Evolutionary conservation across 163 green algal genomes (phyloP).

Genomic region (Scenedesmus sp.): DNA sequence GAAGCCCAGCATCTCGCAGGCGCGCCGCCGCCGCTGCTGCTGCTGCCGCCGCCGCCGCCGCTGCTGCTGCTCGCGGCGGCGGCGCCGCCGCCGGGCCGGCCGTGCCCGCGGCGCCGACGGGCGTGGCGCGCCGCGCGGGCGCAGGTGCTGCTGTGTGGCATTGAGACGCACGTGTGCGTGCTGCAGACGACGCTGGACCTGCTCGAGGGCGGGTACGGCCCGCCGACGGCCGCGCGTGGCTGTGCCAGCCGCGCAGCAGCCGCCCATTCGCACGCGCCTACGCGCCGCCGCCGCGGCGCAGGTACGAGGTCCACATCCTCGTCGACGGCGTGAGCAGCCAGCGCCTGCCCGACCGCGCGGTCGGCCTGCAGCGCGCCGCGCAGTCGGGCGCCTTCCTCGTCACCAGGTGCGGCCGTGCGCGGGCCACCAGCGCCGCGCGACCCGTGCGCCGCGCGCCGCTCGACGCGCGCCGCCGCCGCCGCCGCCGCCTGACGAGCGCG

Average conservation of each 20-base stretch:
- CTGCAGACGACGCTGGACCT: constrained; percentile 89
- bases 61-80: not conserved
- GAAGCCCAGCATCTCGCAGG: constrained; percentile 14
- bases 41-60: not conserved
- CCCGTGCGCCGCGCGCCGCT: too few species aligned
- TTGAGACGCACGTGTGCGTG: constrained; percentile 95
- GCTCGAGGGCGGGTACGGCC: constrained; percentile 64
- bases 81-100: too few species aligned
- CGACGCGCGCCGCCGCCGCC: too few species aligned
- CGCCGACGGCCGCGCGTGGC: not conserved
- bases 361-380: constrained; percentile 57
- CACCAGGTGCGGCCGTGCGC: constrained; percentile 35
- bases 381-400: constrained; percentile 67
- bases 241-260: too few species aligned
- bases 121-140: not conserved
- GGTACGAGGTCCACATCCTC: constrained; percentile 84
- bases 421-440: too few species aligned
- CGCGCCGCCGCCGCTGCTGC: not conserved
- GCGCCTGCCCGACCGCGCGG: constrained; percentile 60
- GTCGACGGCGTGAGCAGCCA: constrained; percentile 81
- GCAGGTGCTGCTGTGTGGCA: constrained; percentile 76
- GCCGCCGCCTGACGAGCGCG: too few species aligned
- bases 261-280: too few species aligned
- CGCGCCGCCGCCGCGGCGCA: too few species aligned
- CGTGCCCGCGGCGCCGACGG: too few species aligned